Evolutionary conservation across 495 filamentous ascomycete species (phyloP), one percentile per base, ranked within the genome.

Genomic region (Aspergillus olivimuriae): DNA sequence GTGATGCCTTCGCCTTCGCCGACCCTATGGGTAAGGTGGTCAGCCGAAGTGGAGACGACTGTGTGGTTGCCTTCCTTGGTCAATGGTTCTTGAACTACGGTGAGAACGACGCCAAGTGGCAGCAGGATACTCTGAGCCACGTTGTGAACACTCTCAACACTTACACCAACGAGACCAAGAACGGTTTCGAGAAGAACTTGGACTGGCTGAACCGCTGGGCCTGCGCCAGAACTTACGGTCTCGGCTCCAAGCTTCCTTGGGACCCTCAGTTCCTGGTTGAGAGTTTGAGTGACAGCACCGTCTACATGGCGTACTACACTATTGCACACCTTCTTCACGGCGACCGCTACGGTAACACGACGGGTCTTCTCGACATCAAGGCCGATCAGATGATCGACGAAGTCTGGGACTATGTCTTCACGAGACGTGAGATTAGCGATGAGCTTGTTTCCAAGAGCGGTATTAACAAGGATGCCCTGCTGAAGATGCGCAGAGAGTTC

Each of bases 1-100:
- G 84, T 0, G 80, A 88, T 50, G 92, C 90, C 30, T 94, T 98
- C 63, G 77, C 80, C 61, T 98, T 95, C 60, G 87, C 86, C 15
- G 92, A 98, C 63, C 91, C 92, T 8, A 90, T 94, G 62, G 84
- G 86, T 39, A 77, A 81, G 56, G 92, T 96, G 50, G 78, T 90
- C 28, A 87, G 83, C 55, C 74, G 92, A 56, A 89, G 83, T 53
- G 87, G 81, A 6, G 92, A 98, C 46, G 84, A 89, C 50, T 95
- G 90, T 62, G 85, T 92, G 28, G 92, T 91, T 43, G 91, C 91
- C 6, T 83, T 89, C 57, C 81, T 95, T 47, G 91, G 94, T 50
- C 92, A 98, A 62, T 98, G 91, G 87, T 98, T 90, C 65, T 66
- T 97, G 50, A 91, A 95, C 66, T 98, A 98, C 51, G 92, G 88